Conservation (phyloP, 371 early-diverging fungal species). For the Fennellomyces sp. region DNA sequence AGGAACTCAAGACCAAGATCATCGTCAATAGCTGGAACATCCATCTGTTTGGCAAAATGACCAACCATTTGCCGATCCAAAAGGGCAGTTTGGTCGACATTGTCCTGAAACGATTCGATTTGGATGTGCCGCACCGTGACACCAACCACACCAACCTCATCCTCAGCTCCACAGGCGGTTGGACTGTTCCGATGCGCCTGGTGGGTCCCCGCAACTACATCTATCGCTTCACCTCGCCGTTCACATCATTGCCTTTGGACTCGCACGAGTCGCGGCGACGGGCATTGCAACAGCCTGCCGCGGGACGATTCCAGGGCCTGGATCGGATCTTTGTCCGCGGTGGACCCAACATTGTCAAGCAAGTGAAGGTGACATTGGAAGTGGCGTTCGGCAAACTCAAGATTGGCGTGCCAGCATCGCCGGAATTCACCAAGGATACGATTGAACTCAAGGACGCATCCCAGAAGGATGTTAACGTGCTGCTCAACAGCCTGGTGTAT, state of each 20-base stretch:
- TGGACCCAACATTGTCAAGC: slow-evolving; percentile 25
- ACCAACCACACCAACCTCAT: slow-evolving; percentile 32
- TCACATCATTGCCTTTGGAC: slow-evolving; percentile 16
- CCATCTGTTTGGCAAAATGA: slow-evolving; percentile 68
- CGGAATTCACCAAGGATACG: slow-evolving; percentile 9
- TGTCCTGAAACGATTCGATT: slow-evolving; percentile 53
- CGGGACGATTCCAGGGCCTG: slow-evolving; percentile 59
- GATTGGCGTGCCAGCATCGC: slow-evolving; percentile 14
- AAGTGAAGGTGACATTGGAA: slow-evolving; percentile 25
- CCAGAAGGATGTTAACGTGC: slow-evolving; percentile 38
- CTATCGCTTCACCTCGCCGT: slow-evolving; percentile 23
- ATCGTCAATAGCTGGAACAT: slow-evolving; percentile 52
- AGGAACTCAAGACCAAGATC: slow-evolving; percentile 41
- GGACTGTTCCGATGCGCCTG: slow-evolving; percentile 28
- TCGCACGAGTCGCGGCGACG: slow-evolving; percentile 18
- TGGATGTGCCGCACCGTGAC: slow-evolving; percentile 49
- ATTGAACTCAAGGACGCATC: slow-evolving; percentile 21
- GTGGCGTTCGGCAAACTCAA: slow-evolving; percentile 30
- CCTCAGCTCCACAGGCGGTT: slow-evolving; percentile 28
- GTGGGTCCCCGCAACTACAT: slow-evolving; percentile 37
- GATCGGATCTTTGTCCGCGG: slow-evolving; percentile 61
- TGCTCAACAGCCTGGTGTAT: slow-evolving; percentile 37
- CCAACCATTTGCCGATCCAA: slow-evolving; percentile 54
- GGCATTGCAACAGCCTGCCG: slow-evolving; percentile 32
- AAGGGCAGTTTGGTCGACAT: slow-evolving; percentile 54